These are phyloP conservation scores for Serpula lacrymans DNA, from an alignment of 768 basidiomycete species.

Conservation along the genomic window DNA sequence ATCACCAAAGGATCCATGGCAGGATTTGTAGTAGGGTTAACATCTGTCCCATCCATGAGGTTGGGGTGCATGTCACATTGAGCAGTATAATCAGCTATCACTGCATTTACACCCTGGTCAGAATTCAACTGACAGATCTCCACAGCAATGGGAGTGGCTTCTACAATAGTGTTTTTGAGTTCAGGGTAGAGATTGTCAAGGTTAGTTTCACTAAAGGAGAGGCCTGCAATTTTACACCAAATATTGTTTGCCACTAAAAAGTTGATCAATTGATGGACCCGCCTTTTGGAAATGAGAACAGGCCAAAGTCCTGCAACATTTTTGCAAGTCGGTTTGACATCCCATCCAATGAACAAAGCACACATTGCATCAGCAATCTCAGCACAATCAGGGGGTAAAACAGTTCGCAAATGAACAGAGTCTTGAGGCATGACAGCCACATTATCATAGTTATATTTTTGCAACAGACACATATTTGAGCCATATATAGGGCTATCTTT, in stretches of 20 bases:
- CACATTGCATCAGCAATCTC: slow-evolving; percentile 15
- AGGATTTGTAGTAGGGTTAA: too few relatives aligned
- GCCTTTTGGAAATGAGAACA: background rate
- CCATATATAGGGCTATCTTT: too few relatives aligned
- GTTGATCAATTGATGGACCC: background rate
- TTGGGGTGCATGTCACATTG: too few relatives aligned
- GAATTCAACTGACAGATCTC: background rate
- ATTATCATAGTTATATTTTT: slow-evolving; percentile 11
- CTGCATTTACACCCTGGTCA: background rate
- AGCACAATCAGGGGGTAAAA: background rate
- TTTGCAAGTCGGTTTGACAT: background rate
- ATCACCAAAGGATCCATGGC: too few relatives aligned
- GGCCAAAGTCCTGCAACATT: background rate
- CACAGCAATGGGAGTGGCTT: background rate
- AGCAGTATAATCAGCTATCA: background rate
- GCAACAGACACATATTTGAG: too few relatives aligned
- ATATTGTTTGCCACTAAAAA: background rate
- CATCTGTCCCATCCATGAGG: too few relatives aligned
- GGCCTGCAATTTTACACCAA: background rate
- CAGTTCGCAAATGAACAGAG: slow-evolving; percentile 2
- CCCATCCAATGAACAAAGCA: slow-evolving; percentile 10
- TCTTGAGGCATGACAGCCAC: slow-evolving; percentile 9
- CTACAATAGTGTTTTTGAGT: background rate
- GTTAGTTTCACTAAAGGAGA: background rate
- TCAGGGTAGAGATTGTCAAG: background rate